Percentiles rank a stretch among this genome's conserved stretches.
These are phyloP conservation scores for Rubia occidens DNA, from an alignment of 305 asterid species.

Conservation along the genomic window DNA sequence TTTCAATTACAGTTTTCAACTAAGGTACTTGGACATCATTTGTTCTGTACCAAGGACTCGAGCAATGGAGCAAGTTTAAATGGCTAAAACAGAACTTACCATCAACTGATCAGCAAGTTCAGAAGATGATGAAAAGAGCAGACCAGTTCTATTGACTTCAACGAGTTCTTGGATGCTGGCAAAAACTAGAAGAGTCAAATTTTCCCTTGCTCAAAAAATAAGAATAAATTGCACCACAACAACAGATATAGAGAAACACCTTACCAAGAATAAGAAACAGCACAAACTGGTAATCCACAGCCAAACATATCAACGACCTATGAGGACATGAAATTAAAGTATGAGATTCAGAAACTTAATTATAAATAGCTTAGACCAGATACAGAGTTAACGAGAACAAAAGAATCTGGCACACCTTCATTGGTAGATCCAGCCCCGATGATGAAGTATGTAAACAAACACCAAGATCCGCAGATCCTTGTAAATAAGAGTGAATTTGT, in stretches of 20 bases:
- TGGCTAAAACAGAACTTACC: constrained; percentile 40
- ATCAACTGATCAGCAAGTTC: constrained; percentile 87
- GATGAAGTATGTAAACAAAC: constrained; percentile 95
- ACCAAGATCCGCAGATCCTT: constrained; percentile 92
- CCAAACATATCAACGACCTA: constrained; percentile 99
- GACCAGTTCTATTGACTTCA: constrained; percentile 75
- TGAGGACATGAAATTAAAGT: constrained; percentile 17
- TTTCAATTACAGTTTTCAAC: background rate
- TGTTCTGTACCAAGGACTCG: background rate
- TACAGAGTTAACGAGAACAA: background rate
- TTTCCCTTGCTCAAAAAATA: constrained; percentile 1
- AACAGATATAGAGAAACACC: constrained; percentile 19
- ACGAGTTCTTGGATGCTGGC: constrained; percentile 83
- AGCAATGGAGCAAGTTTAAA: background rate
- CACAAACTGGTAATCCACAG: constrained; percentile 95
- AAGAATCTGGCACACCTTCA: constrained; percentile 51
- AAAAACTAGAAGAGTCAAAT: constrained; percentile 18
- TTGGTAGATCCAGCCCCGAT: constrained; percentile 89
- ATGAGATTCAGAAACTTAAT: constrained; percentile 15
- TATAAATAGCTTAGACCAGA: background rate
- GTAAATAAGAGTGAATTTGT: constrained; percentile 19
- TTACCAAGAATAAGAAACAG: constrained; percentile 96
- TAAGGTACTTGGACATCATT: background rate
- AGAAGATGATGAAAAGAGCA: constrained; percentile 82
- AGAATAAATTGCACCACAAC: background rate